Conservation (phyloP, 805 yeast genomes). For the Wickerhamiella lipophila region DNA sequence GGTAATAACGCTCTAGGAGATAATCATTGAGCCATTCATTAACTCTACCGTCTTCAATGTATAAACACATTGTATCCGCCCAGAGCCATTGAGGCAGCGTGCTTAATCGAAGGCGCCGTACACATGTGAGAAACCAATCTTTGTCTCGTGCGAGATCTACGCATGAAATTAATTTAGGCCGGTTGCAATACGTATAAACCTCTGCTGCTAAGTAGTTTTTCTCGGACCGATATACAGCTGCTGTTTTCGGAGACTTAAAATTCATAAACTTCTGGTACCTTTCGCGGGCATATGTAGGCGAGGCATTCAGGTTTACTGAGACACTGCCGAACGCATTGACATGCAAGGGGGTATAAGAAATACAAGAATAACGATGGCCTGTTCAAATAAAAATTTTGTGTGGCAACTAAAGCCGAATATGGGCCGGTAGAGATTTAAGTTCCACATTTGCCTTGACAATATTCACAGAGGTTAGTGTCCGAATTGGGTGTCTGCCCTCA, state of each 20-base stretch:
- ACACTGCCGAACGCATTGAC: neutral
- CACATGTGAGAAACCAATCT: neutral
- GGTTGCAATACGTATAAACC: neutral
- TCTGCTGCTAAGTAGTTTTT: neutral
- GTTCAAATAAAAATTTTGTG: too few species aligned
- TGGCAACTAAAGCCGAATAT: too few species aligned
- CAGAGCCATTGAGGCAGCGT: neutral
- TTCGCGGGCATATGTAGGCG: neutral
- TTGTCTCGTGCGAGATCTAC: neutral
- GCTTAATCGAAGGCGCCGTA: neutral
- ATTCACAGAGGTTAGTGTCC: too few species aligned
- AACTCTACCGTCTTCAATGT: neutral
- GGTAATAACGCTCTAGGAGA: neutral
- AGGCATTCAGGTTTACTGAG: neutral
- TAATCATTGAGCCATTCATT: neutral
- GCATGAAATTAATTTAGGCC: neutral
- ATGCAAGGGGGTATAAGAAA: neutral
- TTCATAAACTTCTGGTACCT: neutral
- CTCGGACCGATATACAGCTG: neutral
- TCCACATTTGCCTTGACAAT: too few species aligned
- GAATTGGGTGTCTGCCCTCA: too few species aligned
- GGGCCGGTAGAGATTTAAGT: too few species aligned
- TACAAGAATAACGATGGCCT: too few species aligned
- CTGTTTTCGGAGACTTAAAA: neutral
- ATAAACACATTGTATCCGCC: neutral